These are phyloP conservation scores for Spathaspora arborariae DNA, from an alignment of 805 yeast genomes.

Conservation along the genomic window DNA sequence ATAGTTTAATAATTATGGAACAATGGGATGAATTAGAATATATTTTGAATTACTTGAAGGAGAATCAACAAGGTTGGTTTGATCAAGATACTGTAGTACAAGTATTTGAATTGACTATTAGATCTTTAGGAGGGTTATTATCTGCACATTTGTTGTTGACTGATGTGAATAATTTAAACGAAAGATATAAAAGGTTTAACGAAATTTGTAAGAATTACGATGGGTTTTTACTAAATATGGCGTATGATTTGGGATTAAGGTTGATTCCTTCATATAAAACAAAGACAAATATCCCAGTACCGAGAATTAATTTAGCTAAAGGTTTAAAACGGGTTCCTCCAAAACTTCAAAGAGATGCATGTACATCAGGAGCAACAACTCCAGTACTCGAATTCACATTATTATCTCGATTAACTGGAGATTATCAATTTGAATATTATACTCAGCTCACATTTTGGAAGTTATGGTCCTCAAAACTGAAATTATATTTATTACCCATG, in stretches of 20 bases:
- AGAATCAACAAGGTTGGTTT: constrained; percentile 46
- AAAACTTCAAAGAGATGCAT: constrained; percentile 56
- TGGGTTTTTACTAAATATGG: constrained; percentile 68
- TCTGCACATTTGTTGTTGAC: constrained; percentile 61
- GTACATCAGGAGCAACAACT: constrained; percentile 84
- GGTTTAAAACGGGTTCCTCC: constrained; percentile 49
- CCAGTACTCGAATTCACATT: constrained; percentile 79
- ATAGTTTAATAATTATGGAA: constrained; percentile 71
- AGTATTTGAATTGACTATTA: constrained; percentile 81
- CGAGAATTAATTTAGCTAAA: constrained; percentile 64
- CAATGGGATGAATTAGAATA: constrained; percentile 52
- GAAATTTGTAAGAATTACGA: constrained; percentile 45
- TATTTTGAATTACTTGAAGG: constrained; percentile 25
- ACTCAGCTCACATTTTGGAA: constrained; percentile 62
- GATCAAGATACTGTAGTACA: constrained; percentile 70
- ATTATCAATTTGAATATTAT: constrained; percentile 60
- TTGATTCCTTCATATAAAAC: constrained; percentile 69
- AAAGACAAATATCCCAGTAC: constrained; percentile 63
- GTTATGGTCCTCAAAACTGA: constrained; percentile 66
- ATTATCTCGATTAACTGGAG: constrained; percentile 71
- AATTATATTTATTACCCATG: constrained; percentile 71
- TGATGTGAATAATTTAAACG: constrained; percentile 16
- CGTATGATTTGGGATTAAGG: constrained; percentile 71
- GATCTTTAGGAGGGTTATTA: constrained; percentile 78
- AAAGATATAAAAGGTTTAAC: constrained; percentile 6